Conservation (phyloP, 768 basidiomycete species). For the Tulasnella sp. region DNA sequence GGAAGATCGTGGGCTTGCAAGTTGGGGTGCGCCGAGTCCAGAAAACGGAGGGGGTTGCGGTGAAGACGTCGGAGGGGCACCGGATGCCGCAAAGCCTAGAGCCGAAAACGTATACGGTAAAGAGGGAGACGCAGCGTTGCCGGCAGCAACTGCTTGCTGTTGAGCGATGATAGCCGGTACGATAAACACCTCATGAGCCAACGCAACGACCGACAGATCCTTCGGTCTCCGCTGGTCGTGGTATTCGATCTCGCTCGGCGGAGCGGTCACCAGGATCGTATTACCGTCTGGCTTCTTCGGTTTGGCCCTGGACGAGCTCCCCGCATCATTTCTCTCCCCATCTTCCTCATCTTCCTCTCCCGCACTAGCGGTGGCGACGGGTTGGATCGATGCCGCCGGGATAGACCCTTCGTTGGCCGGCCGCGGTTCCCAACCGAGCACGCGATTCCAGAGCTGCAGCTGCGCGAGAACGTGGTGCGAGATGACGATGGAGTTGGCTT, state of each 20-base stretch:
- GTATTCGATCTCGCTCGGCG: neutral
- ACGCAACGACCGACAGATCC: neutral
- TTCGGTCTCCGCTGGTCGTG: neutral
- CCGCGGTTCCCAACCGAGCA: neutral
- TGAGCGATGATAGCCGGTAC: neutral
- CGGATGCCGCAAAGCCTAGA: neutral
- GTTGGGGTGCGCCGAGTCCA: neutral
- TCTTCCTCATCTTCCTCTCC: neutral
- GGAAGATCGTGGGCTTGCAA: neutral
- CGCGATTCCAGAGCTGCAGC: neutral
- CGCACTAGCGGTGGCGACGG: neutral
- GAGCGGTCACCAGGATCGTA: neutral
- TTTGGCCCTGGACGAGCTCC: neutral
- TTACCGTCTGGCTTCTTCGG: neutral
- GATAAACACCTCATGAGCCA: neutral
- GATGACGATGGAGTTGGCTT: conserved; percentile 10
- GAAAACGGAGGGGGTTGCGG: neutral
- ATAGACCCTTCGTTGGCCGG: neutral
- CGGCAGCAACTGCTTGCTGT: neutral
- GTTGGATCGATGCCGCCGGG: neutral
- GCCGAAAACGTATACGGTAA: neutral
- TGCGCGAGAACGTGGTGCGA: neutral
- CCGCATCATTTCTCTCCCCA: neutral
- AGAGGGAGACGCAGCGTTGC: neutral
- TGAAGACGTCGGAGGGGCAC: neutral